Conservation (phyloP, 345 rosid genomes). For the Populus nigra region DNA sequence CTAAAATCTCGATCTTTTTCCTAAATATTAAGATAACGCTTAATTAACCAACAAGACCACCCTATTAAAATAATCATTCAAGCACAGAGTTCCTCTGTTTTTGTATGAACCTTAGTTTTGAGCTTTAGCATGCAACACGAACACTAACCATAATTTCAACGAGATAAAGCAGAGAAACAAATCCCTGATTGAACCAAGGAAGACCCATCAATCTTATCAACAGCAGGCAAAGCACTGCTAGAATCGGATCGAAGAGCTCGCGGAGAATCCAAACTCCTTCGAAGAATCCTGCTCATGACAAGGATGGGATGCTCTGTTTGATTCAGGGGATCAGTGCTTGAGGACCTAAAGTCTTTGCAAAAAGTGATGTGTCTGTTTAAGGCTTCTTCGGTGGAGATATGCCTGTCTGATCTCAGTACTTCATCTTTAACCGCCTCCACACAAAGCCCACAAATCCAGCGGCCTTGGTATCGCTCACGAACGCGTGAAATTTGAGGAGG, state of each 20-base stretch:
- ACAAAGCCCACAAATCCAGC: slow-evolving; percentile 68
- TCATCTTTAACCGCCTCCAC: slow-evolving; percentile 62
- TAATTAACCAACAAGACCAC: not conserved
- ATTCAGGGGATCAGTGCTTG: slow-evolving; percentile 10
- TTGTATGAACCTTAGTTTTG: not conserved
- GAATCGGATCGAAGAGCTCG: slow-evolving; percentile 43
- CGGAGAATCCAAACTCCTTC: slow-evolving; percentile 57
- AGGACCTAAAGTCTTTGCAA: slow-evolving; percentile 38
- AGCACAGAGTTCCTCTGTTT: slow-evolving; percentile 2
- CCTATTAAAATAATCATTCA: not conserved
- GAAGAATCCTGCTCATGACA: slow-evolving; percentile 51
- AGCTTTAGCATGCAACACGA: not conserved
- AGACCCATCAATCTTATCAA: slow-evolving; percentile 29
- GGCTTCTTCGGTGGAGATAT: slow-evolving; percentile 58
- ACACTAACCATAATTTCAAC: slow-evolving; percentile 14
- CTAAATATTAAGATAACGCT: not conserved
- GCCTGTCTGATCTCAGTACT: slow-evolving; percentile 41
- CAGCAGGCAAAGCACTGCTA: slow-evolving; percentile 40
- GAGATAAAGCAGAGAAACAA: slow-evolving; percentile 61
- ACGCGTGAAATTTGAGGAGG: slow-evolving; percentile 44
- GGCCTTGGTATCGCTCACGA: slow-evolving; percentile 53
- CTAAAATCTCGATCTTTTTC: not conserved
- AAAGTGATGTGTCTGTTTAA: slow-evolving; percentile 45
- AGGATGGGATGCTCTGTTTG: slow-evolving; percentile 68
- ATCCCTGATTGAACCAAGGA: slow-evolving; percentile 54